A percentile compares a stretch with the other conserved stretches of the same genome.
phyloP scores from a whole-genome alignment of 352 stramenopile species.

The Lagenidium giganteum region DNA sequence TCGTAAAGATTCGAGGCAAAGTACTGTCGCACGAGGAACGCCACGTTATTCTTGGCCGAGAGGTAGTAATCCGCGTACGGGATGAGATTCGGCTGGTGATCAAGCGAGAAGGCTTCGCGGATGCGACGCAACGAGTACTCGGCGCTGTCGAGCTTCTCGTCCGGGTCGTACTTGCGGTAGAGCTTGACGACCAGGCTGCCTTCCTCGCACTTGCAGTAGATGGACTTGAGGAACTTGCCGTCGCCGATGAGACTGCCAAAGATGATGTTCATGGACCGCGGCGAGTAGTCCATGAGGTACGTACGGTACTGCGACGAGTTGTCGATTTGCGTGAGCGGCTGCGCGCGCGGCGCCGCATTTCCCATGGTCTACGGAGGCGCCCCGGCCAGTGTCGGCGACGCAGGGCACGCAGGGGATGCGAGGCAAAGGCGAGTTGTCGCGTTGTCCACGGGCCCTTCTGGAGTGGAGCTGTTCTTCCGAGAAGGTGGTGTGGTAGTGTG shows the following conservation, averaged over 20 bases:
- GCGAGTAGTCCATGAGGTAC: slow-evolving; percentile 85
- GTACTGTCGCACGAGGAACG: slow-evolving; percentile 95
- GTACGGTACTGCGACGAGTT: slow-evolving; percentile 83
- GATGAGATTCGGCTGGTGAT: slow-evolving; percentile 77
- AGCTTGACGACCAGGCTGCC: slow-evolving; percentile 85
- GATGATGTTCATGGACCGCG: slow-evolving; percentile 81
- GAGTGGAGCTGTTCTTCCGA: too few relatives aligned
- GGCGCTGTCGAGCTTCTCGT: slow-evolving; percentile 55
- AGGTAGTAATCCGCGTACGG: slow-evolving; percentile 79
- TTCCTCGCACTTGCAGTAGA: slow-evolving; percentile 85
- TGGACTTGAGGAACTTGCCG: slow-evolving; percentile 88
- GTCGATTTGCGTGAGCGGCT: slow-evolving; percentile 73
- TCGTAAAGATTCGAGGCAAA: slow-evolving; percentile 96
- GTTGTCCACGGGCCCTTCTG: too few relatives aligned
- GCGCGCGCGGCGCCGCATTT: slow-evolving; percentile 75
- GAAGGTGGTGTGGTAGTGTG: too few relatives aligned
- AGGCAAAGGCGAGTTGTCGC: not conserved
- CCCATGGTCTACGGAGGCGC: too few relatives aligned
- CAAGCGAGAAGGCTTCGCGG: slow-evolving; percentile 48
- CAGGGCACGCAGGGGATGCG: too few relatives aligned
- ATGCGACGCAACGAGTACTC: slow-evolving; percentile 51
- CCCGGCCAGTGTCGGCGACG: too few relatives aligned
- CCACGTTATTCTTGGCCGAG: slow-evolving; percentile 76
- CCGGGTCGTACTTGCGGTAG: slow-evolving; percentile 81
- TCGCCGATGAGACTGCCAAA: slow-evolving; percentile 82